A percentile compares a stretch with the other conserved stretches of the same genome.
Evolutionary conservation across 108 stramenopile species (phyloP).

Genomic region (Schizochytrium sp.): DNA sequence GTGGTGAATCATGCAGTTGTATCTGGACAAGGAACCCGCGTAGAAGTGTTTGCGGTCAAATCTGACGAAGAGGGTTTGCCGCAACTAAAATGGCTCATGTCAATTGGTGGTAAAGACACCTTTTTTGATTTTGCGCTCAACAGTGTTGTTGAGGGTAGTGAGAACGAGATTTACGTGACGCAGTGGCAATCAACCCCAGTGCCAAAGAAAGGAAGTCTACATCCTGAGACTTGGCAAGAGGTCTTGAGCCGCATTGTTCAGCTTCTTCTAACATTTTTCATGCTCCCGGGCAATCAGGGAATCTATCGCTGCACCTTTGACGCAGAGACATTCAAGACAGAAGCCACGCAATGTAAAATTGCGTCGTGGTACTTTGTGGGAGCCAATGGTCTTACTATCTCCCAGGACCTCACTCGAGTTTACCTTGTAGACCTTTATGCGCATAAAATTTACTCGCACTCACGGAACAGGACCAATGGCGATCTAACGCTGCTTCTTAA

Average conservation of each 20-base stretch:
- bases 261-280: background rate
- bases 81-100: background rate
- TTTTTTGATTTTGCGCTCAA: background rate
- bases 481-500: background rate
- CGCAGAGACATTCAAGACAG: background rate
- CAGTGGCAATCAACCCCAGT: slow-evolving; percentile 52
- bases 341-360: background rate
- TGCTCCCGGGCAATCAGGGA: background rate
- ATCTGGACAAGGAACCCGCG: background rate
- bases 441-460: background rate
- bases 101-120: background rate
- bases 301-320: slow-evolving; percentile 52
- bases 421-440: background rate
- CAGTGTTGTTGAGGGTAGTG: background rate
- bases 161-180: slow-evolving; percentile 29
- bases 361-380: slow-evolving; percentile 9
- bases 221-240: background rate
- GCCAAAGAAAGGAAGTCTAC: background rate
- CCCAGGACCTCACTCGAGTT: background rate
- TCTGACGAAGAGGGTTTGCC: background rate
- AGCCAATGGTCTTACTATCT: slow-evolving; percentile 39
- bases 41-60: slow-evolving; percentile 17
- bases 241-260: background rate
- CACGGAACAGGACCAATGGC: background rate
- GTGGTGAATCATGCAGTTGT: slow-evolving; percentile 15